Conservation (phyloP, 1,284 basidiomycete species). For the Pholiota adiposa region DNA sequence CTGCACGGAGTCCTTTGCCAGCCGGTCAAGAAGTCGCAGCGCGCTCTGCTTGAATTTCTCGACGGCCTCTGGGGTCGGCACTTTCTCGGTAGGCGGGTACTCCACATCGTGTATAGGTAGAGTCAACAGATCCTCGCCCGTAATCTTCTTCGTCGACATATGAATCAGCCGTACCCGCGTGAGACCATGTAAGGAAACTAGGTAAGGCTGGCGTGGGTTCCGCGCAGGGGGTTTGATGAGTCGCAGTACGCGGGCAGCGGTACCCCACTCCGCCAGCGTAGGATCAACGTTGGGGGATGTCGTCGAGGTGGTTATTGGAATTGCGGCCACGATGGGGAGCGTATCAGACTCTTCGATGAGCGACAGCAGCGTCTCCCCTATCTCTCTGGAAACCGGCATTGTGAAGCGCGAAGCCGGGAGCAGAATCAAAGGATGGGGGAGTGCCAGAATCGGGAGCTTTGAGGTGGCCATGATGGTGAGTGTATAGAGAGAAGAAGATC, state of each 20-base stretch:
- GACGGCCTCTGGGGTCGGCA: constrained; percentile 56
- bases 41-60: constrained; percentile 72
- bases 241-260: constrained; percentile 62
- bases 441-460: constrained; percentile 60
- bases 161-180: constrained; percentile 52
- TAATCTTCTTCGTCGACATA: constrained; percentile 31
- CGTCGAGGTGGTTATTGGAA: constrained; percentile 49
- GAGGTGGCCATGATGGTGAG: constrained; percentile 41
- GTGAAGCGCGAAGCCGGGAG: constrained; percentile 69
- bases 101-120: constrained; percentile 49
- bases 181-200: constrained; percentile 69
- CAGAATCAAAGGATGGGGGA: constrained; percentile 67
- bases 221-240: constrained; percentile 57
- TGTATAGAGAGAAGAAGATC: background rate
- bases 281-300: constrained; percentile 23
- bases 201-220: constrained; percentile 53
- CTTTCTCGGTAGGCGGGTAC: constrained; percentile 49
- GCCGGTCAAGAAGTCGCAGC: constrained; percentile 64
- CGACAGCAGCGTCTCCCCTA: constrained; percentile 62
- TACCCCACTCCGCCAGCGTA: constrained; percentile 44
- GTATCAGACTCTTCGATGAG: constrained; percentile 65
- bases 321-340: constrained; percentile 66
- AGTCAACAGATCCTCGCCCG: constrained; percentile 33
- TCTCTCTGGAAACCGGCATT: constrained; percentile 55
- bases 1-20: constrained; percentile 63